Evolutionary conservation across 2,329 filamentous ascomycete species (phyloP).

Genomic region (Alternaria ethzedia): DNA sequence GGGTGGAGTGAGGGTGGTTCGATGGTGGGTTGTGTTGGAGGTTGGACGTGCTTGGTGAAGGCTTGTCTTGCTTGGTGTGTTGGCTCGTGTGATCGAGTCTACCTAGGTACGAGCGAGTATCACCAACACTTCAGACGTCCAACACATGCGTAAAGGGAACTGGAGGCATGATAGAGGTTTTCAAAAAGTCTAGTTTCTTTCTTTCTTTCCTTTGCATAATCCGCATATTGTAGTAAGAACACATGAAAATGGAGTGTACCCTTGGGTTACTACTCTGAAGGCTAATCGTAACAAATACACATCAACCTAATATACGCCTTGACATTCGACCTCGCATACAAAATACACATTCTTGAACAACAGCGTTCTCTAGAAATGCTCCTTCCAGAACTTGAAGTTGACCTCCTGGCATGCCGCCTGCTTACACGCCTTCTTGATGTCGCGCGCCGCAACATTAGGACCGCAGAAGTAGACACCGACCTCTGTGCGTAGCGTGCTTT

Average conservation of each 20-base stretch:
- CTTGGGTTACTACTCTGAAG: slow-evolving; percentile 5
- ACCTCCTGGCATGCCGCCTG: slow-evolving; percentile 77
- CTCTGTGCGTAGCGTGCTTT: slow-evolving; percentile 77
- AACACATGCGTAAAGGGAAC: neutral
- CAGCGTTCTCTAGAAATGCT: slow-evolving; percentile 66
- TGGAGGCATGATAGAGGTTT: neutral
- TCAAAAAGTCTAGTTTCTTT: neutral
- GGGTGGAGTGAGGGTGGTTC: slow-evolving; percentile 4
- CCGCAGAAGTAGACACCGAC: slow-evolving; percentile 99
- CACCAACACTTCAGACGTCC: neutral
- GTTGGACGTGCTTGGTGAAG: neutral
- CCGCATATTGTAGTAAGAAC: neutral
- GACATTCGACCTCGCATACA: neutral
- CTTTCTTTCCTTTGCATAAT: neutral
- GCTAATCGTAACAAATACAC: slow-evolving; percentile 11
- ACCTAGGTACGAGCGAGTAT: neutral
- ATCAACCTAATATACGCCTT: neutral
- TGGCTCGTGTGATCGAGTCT: neutral
- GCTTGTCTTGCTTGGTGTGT: neutral
- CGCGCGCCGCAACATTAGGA: slow-evolving; percentile 77
- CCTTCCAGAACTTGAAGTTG: slow-evolving; percentile 98
- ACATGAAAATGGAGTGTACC: slow-evolving; percentile 7
- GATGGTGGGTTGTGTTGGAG: neutral
- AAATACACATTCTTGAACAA: neutral
- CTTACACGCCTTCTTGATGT: slow-evolving; percentile 84